Evolutionary conservation across 129 eudicot species (phyloP), one percentile per base, ranked within the genome.

Genomic region (Solidago caesia): DNA sequence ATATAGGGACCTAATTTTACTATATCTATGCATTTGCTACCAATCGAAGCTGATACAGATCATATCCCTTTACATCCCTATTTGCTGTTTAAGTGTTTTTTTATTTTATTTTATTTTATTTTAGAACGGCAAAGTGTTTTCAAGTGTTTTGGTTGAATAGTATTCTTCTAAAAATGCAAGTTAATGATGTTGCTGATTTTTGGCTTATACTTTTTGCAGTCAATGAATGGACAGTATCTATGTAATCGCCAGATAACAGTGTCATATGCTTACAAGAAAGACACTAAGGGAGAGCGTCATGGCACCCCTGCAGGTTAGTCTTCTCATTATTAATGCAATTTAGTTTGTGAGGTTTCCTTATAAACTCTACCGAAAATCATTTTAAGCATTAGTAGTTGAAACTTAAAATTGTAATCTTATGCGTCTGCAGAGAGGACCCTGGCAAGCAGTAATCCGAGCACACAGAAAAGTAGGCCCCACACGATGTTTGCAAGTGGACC

Each of bases 201-300:
- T n/a, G 14, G 43, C 44, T 66, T 27, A 44, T 46, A 27, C 59
- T 14, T 71, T 14, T 39, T 79, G 72, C 99, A 94, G 99, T 92
- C 99, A 6, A 91, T 91, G 97, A 95, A 85, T 21, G 99, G 99
- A 6, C 99, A 95, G 62, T 95, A 95, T 84, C 89, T 95, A 46
- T 95, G 99, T 84, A 91, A 95, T 68, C 97, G 99, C 9, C 99
- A 95, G 72, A 95, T 95, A 72, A 91, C 99, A 16, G 99, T 95
- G 41, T 88, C 99, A 4, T 94, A 94, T 82, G 99, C 99, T 73
- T 94, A 94, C 96, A 94, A 94, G 90, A 94, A 94, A 85, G 99
- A 94, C 78, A 94, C 99, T 0, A 94, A 94, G 64, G 99, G 99
- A 70, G 99, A 91, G 85, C 92, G 99, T 46, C 99, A 94, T 82